Evolutionary conservation across 805 yeast species (phyloP).

Genomic region (Maudiozyma turicensis): DNA sequence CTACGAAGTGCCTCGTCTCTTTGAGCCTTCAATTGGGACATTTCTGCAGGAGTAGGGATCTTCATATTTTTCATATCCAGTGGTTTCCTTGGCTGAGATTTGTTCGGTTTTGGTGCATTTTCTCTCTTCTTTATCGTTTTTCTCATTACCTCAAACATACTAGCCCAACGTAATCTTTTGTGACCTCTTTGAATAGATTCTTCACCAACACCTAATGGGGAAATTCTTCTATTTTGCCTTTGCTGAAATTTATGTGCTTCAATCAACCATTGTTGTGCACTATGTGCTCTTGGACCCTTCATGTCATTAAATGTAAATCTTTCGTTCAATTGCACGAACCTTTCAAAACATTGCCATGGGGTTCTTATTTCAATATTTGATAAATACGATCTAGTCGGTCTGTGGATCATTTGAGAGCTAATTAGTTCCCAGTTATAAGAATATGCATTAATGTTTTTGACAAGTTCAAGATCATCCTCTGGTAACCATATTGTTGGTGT

Average conservation of each 20-base stretch:
- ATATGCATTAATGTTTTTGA: slow-evolving; percentile 74
- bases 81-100: slow-evolving; percentile 34
- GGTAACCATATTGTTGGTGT: slow-evolving; percentile 96
- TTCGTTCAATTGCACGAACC: slow-evolving; percentile 88
- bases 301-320: slow-evolving; percentile 78
- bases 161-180: slow-evolving; percentile 84
- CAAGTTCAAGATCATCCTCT: slow-evolving; percentile 74
- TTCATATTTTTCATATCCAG: slow-evolving; percentile 36
- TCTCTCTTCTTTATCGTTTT: slow-evolving; percentile 87
- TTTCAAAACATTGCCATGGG: slow-evolving; percentile 97
- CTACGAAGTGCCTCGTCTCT: slow-evolving; percentile 80
- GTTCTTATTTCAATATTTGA: slow-evolving; percentile 92
- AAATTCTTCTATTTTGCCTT: slow-evolving; percentile 76
- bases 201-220: slow-evolving; percentile 87
- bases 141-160: slow-evolving; percentile 92
- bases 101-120: slow-evolving; percentile 52
- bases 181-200: slow-evolving; percentile 94
- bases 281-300: slow-evolving; percentile 75
- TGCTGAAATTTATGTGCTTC: slow-evolving; percentile 84
- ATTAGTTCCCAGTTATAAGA: slow-evolving; percentile 91
- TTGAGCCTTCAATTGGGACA: slow-evolving; percentile 73
- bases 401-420: slow-evolving; percentile 64
- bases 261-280: slow-evolving; percentile 86
- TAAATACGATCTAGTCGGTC: slow-evolving; percentile 58
- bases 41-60: slow-evolving; percentile 74